Base-by-base conservation (phyloP, 1,284 basidiomycete species). In the Cryptococcus deneoformans region DNA sequence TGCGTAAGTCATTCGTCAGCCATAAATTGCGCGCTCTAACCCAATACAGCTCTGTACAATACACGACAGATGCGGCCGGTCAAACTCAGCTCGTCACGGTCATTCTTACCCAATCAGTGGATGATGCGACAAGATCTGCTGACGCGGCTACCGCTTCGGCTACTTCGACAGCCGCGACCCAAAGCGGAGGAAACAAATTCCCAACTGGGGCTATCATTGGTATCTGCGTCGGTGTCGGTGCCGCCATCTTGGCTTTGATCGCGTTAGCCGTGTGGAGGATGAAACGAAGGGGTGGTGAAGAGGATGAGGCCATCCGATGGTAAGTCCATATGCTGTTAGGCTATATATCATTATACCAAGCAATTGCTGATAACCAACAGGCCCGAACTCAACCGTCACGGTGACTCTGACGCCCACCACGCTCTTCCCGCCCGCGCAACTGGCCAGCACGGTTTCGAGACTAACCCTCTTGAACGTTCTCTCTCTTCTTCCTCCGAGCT, bases 351-450 rank as follows among this genome's bases (percentile, higher is more conserved):
- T 20, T 14, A 20, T 20, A 20, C 20, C 20, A 20, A 20, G 20
- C 11, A 37, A 9, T 20, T 37, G 44, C 47, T 64, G 57, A 56
- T 45, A 14, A 11, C 24, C 16, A 20, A 11, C 50, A 71, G 69
- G 72, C 77, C 77, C 24, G 77, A 78, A 57, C 69, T 78, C 47
- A 77, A 78, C 62, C 63, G 70, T 53, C 76, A 78, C 60, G 77
- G 77, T 35, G 76, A 78, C 57, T 65, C 74, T 0, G 63, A 64
- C 24, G 64, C 68, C n/a, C 68, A 72, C 52, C 69, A 75, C 57
- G 74, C 77, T n/a, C 61, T 78, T 6, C 77, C 77, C 2, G 75
- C 74, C 8, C 60, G 69, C 46, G 63, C 66, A 38, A 73, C 72
- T 4, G 73, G 74, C 24, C 64, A 73, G 52, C 72, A 77, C 53